Evolutionary conservation across 345 rosid genomes (phyloP).

Genomic region (Lagerstroemia speciosa): DNA sequence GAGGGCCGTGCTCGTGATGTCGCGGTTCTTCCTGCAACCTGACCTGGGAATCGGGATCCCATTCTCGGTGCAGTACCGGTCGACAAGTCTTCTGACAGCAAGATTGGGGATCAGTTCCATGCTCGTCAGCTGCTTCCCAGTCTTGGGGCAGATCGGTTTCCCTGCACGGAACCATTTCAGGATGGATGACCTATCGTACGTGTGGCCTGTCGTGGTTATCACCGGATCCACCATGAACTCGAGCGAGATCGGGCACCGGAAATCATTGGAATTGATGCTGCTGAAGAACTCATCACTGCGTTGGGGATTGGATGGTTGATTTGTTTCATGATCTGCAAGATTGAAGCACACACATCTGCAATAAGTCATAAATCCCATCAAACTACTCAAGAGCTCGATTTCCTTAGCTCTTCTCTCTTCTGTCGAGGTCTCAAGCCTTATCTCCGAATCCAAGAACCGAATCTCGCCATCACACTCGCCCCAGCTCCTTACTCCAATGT

Average conservation of each 20-base stretch:
- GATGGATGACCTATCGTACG: slow-evolving; percentile 63
- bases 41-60: slow-evolving; percentile 20
- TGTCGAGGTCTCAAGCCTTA: slow-evolving; percentile 20
- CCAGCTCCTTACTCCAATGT: slow-evolving; percentile 50
- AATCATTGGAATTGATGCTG: slow-evolving; percentile 44
- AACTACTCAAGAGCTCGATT: slow-evolving; percentile 31
- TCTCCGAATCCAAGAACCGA: slow-evolving; percentile 45
- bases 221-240: slow-evolving; percentile 72
- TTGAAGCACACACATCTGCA: slow-evolving; percentile 53
- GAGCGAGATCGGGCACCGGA: slow-evolving; percentile 65
- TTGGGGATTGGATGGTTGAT: slow-evolving; percentile 6
- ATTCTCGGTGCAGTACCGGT: slow-evolving; percentile 35
- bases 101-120: slow-evolving; percentile 38
- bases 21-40: slow-evolving; percentile 20
- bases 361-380: slow-evolving; percentile 48
- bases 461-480: slow-evolving; percentile 51
- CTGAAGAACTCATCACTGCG: slow-evolving; percentile 8
- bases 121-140: slow-evolving; percentile 40
- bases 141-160: slow-evolving; percentile 58
- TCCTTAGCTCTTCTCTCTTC: slow-evolving; percentile 20
- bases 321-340: slow-evolving; percentile 21
- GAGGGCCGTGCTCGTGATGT: slow-evolving; percentile 20
- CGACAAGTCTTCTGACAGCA: slow-evolving; percentile 38
- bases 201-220: slow-evolving; percentile 52
- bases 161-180: slow-evolving; percentile 56